A percentile compares a stretch with the other conserved stretches of the same genome.
Evolutionary conservation across 176 grass and related monocot species (phyloP).

Genomic region (Aegilops bicornis): DNA sequence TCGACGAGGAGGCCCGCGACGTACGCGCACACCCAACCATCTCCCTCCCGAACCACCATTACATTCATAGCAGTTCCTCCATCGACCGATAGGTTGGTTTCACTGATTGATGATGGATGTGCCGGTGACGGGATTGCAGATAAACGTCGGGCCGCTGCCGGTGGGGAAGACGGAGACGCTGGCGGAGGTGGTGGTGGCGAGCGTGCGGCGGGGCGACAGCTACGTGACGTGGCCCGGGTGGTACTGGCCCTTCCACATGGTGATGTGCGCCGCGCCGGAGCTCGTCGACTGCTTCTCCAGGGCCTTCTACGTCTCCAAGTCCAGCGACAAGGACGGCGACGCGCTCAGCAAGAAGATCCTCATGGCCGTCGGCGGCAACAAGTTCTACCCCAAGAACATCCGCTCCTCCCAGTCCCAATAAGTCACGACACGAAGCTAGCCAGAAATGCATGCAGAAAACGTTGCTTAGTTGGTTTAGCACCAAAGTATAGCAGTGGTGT

Average conservation of each 20-base stretch:
- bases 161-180: constrained; percentile 64
- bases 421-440: background rate
- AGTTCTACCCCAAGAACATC: constrained; percentile 52
- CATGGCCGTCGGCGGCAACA: constrained; percentile 60
- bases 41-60: no score
- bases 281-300: constrained; percentile 65
- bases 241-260: constrained; percentile 83
- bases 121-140: constrained; percentile 9
- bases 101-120: background rate
- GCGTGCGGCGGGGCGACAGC: constrained; percentile 49
- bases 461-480: background rate
- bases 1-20: constrained; percentile 65
- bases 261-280: constrained; percentile 81
- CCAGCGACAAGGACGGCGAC: constrained; percentile 27
- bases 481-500: background rate
- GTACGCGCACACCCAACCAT: background rate
- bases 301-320: constrained; percentile 60
- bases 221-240: constrained; percentile 84
- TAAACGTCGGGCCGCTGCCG: constrained; percentile 61
- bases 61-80: no score
- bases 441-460: background rate
- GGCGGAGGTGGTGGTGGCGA: constrained; percentile 60
- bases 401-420: background rate
- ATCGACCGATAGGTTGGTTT: background rate
- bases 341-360: constrained; percentile 69